A percentile compares a stretch with the other conserved stretches of the same genome.
Conservation (phyloP, 768 basidiomycete species). For the Podaxis sp. region DNA sequence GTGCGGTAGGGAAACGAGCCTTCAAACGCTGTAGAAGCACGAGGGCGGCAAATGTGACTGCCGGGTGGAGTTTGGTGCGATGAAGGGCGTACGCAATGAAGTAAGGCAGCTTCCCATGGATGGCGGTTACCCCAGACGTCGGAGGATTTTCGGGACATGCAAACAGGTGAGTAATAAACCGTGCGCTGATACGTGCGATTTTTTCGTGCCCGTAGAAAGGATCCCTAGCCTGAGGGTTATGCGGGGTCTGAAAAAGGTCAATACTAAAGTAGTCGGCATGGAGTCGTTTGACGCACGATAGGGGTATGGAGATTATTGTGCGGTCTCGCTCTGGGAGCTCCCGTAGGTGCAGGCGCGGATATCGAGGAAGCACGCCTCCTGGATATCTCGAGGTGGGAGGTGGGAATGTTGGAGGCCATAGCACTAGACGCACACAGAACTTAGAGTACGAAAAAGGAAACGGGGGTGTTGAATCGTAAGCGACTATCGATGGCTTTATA, state of each 20-base stretch:
- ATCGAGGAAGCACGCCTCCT: slow-evolving; percentile 6
- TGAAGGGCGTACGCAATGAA: slow-evolving; percentile 89
- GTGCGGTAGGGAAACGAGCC: slow-evolving; percentile 86
- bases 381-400: slow-evolving; percentile 7
- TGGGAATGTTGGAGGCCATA: slow-evolving; percentile 5
- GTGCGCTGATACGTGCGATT: slow-evolving; percentile 61
- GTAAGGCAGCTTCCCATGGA: slow-evolving; percentile 61
- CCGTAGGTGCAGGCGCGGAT: slow-evolving; percentile 1
- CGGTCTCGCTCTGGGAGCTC: slow-evolving; percentile 11
- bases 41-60: slow-evolving; percentile 66
- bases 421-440: neutral
- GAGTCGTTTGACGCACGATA: slow-evolving; percentile 1
- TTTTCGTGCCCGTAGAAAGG: slow-evolving; percentile 76
- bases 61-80: slow-evolving; percentile 67
- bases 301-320: slow-evolving; percentile 9
- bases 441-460: slow-evolving; percentile 9
- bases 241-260: slow-evolving; percentile 20
- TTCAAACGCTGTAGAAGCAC: slow-evolving; percentile 79
- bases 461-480: neutral
- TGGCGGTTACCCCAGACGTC: slow-evolving; percentile 34
- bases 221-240: slow-evolving; percentile 32
- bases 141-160: slow-evolving; percentile 83
- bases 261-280: slow-evolving; percentile 7
- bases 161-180: slow-evolving; percentile 84
- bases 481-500: neutral